Conservation (phyloP, 1,284 basidiomycete species). For the Irpex sp. region DNA sequence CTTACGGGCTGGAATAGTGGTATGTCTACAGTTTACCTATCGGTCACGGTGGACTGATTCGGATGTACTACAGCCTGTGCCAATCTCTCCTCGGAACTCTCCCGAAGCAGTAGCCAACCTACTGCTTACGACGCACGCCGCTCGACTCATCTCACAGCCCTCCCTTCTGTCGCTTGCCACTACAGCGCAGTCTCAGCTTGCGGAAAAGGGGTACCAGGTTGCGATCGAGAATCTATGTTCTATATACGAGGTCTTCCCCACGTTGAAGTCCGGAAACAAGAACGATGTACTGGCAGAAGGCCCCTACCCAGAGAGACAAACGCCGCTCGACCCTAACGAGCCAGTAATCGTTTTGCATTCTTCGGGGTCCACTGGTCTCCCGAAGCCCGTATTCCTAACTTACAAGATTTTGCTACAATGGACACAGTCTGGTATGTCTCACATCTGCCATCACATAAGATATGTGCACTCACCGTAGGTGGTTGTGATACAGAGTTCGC, state of each 20-base stretch:
- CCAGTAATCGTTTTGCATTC: constrained; percentile 9
- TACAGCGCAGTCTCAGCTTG: background rate
- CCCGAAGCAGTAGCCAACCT: constrained; percentile 14
- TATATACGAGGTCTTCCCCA: constrained; percentile 13
- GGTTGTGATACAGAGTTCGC: background rate
- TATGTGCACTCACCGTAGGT: background rate
- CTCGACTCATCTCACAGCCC: constrained; percentile 9
- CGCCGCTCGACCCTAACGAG: constrained; percentile 1
- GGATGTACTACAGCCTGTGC: constrained; percentile 21
- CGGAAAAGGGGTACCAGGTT: constrained; percentile 4
- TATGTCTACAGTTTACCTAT: constrained; percentile 1
- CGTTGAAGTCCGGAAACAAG: background rate
- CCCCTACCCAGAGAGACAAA: constrained; percentile 4
- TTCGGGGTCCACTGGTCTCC: constrained; percentile 14
- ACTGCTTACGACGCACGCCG: constrained; percentile 12
- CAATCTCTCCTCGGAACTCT: constrained; percentile 14
- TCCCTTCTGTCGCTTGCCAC: constrained; percentile 7
- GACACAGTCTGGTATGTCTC: background rate
- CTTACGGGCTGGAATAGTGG: constrained; percentile 27
- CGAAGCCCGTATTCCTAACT: constrained; percentile 18
- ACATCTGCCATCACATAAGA: background rate
- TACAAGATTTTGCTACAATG: constrained; percentile 7
- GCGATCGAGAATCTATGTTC: constrained; percentile 5
- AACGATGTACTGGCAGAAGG: background rate
- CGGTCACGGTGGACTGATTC: background rate